phyloP scores from a whole-genome alignment of 208 protist genomes.

The Acanthamoeba triangularis region DNA sequence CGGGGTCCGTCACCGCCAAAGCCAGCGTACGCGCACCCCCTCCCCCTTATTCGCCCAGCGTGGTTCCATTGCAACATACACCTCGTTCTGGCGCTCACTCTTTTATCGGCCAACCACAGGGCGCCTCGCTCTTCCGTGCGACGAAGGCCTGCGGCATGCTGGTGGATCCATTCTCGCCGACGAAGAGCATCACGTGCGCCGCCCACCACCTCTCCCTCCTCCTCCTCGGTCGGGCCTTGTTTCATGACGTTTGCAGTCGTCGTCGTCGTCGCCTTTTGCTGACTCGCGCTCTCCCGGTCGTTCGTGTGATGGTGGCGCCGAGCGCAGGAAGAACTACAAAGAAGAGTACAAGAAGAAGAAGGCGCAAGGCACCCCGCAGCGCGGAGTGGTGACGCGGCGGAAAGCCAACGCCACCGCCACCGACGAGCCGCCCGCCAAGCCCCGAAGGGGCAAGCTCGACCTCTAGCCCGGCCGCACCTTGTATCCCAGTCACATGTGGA shows the following conservation, averaged over 20 bases:
- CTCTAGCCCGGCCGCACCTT: too few species aligned
- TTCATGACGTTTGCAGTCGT: background rate
- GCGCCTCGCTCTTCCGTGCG: background rate
- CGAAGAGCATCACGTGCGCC: background rate
- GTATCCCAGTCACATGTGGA: too few species aligned
- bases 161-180: slow-evolving; percentile 11
- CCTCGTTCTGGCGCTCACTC: background rate
- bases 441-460: too few species aligned
- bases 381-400: too few species aligned
- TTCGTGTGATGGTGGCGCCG: too few species aligned
- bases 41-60: background rate
- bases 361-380: too few species aligned
- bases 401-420: too few species aligned
- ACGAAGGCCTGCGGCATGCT: background rate
- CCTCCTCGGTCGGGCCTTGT: too few species aligned
- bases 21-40: background rate
- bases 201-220: too few species aligned
- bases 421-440: too few species aligned
- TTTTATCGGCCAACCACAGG: background rate
- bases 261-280: background rate
- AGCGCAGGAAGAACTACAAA: slow-evolving; percentile 1
- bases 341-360: background rate
- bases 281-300: too few species aligned
- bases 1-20: background rate
- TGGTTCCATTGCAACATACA: background rate